Evolutionary conservation across 139 green algal species (phyloP).

Genomic region (Raphidocelis subcapitata): DNA sequence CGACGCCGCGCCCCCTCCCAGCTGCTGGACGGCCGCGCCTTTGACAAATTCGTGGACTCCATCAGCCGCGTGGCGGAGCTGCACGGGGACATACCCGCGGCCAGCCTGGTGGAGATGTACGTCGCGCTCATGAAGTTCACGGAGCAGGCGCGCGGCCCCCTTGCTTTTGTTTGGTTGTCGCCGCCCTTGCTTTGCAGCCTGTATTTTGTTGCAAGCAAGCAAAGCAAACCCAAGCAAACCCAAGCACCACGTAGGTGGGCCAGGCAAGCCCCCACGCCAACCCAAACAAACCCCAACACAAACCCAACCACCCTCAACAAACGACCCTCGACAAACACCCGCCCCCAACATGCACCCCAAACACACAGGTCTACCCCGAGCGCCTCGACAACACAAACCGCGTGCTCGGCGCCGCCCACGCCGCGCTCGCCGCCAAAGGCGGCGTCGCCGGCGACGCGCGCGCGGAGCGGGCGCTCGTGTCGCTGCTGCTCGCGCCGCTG

Average conservation of each 20-base stretch:
- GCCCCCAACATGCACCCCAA: too few species aligned
- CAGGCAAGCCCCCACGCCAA: too few species aligned
- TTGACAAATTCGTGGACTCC: constrained; percentile 67
- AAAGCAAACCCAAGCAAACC: too few species aligned
- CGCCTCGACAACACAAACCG: constrained; percentile 45
- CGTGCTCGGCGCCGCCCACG: constrained; percentile 32
- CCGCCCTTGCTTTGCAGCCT: not conserved
- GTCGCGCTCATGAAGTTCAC: constrained; percentile 83
- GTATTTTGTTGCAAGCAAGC: not conserved
- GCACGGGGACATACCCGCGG: constrained; percentile 60
- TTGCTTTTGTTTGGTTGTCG: too few species aligned
- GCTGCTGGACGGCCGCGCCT: constrained; percentile 63
- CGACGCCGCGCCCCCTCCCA: constrained; percentile 42
- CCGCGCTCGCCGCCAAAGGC: constrained; percentile 18
- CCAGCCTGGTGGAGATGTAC: constrained; percentile 76
- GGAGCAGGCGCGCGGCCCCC: not conserved
- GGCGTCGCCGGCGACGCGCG: constrained; percentile 48
- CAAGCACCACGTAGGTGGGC: too few species aligned
- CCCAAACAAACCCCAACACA: too few species aligned
- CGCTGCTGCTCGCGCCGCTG: constrained; percentile 82
- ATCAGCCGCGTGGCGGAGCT: constrained; percentile 51
- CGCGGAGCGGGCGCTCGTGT: constrained; percentile 78
- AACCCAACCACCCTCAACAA: too few species aligned
- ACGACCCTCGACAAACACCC: too few species aligned
- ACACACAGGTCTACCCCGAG: constrained; percentile 44